These are phyloP conservation scores for Pichia pseudocactophila DNA, from an alignment of 805 yeast genomes.

Conservation along the genomic window DNA sequence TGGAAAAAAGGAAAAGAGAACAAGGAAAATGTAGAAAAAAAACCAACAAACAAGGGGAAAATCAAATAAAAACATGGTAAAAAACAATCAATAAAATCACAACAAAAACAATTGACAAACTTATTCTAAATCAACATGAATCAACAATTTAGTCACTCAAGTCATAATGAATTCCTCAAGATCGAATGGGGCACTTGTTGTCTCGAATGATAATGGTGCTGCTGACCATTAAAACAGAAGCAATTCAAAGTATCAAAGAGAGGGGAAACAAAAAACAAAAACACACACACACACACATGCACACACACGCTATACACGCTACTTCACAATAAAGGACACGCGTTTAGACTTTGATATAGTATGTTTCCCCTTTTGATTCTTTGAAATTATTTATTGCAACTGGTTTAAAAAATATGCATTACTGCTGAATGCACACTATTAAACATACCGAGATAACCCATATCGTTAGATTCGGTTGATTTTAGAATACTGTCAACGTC, in stretches of 20 bases:
- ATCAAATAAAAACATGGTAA: not conserved
- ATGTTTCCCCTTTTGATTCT: not conserved
- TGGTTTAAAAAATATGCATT: conserved; percentile 18
- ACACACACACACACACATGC: conserved; percentile 5
- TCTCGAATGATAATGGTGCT: conserved; percentile 32
- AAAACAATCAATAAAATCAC: not conserved
- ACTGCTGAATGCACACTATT: conserved; percentile 35
- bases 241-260: not conserved
- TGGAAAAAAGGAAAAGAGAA: not conserved
- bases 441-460: conserved; percentile 28
- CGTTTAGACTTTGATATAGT: not conserved
- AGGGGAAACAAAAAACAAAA: not conserved
- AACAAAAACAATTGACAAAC: not conserved
- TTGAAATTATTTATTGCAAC: not conserved
- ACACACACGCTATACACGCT: not conserved
- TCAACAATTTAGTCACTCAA: not conserved
- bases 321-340: not conserved
- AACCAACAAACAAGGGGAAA: not conserved
- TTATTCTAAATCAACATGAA: not conserved
- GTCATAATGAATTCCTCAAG: conserved; percentile 24
- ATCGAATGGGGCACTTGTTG: conserved; percentile 22
- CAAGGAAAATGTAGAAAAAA: not conserved
- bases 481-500: conserved; percentile 15
- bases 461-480: conserved; percentile 9
- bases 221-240: conserved; percentile 24